Percentiles rank a stretch among this genome's conserved stretches.
Conservation (phyloP, 768 basidiomycete species). For the Mycena pura region DNA sequence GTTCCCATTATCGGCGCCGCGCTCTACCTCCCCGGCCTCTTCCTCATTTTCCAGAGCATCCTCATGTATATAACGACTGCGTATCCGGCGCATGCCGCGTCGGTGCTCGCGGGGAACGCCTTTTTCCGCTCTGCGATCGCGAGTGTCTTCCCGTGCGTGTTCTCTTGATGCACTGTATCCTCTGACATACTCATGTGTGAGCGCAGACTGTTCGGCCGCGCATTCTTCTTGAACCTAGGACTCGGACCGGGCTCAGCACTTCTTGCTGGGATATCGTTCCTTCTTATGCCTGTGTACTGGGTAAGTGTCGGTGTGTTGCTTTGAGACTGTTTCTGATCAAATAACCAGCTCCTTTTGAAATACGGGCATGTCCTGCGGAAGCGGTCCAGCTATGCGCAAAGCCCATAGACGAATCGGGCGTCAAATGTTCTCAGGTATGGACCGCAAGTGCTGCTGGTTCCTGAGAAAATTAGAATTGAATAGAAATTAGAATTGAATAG, state of each 20-base stretch:
- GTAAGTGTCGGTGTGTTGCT: neutral
- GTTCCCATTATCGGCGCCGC: constrained; percentile 41
- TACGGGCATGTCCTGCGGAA: constrained; percentile 24
- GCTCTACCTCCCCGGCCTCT: constrained; percentile 39
- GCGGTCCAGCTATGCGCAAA: constrained; percentile 27
- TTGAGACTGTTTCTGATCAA: neutral
- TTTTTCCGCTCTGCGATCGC: constrained; percentile 38
- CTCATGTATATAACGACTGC: constrained; percentile 40
- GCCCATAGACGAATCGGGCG: constrained; percentile 8
- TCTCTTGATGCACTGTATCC: neutral
- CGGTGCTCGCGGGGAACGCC: constrained; percentile 42
- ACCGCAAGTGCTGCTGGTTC: neutral
- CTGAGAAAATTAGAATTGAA: too few species aligned
- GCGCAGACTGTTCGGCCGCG: constrained; percentile 27
- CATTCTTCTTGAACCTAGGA: constrained; percentile 32
- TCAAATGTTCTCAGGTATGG: neutral
- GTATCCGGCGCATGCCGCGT: constrained; percentile 39
- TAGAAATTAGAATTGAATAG: too few species aligned
- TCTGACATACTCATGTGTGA: neutral
- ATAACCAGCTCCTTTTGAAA: constrained; percentile 3
- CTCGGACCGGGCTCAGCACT: constrained; percentile 34
- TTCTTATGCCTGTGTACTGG: constrained; percentile 32
- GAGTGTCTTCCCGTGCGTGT: constrained; percentile 27
- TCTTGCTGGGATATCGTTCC: constrained; percentile 33
- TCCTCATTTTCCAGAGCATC: constrained; percentile 37